Base-by-base conservation (phyloP, 176 grass and related monocot genomes). In the Puccinellia tenuiflora region DNA sequence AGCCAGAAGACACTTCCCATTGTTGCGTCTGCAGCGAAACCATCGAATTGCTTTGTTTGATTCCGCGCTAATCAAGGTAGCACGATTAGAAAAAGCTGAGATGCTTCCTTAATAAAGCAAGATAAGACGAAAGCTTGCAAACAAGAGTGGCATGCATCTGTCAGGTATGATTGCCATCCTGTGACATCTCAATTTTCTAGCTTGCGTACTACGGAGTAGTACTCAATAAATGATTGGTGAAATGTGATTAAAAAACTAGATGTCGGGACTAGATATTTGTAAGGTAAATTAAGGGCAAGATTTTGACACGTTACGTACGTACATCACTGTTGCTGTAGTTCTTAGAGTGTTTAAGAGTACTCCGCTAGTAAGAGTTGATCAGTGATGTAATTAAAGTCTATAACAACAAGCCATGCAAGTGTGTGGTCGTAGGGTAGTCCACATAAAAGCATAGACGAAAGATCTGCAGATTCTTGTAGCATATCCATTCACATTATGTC, bases 351-450 rank as follows among this genome's bases (percentile, higher is more conserved):
- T 55, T 10, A 17, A 35, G 33, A 75, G 18, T 34, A 4, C 1
- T 0, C 21, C 17, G 1, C 22, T 57, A 12, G 51, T 55, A 55
- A 22, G 21, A 5, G 25, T 61, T 61, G 25, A 16, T 29, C 0
- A 30, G 57, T 28, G 25, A 57, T 16, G 57, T 71, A 4, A 56
- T 28, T 9, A 46, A 72, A 46, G 8, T 12, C n/a, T 4, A 56
- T 10, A 24, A 51, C 4, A 56, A 56, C 8, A 56, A 24, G 9
- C 3, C 21, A 56, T 56, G 9, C 39, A 34, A 26, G 35, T 14
- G 22, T 83, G 80, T 64, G 86, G 86, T 52, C 63, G 80, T 73
- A 65, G 42, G 54, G 11, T 72, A 14, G 38, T 56, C 76, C 18
- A 15, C 28, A 26, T n/a, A 10, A 33, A 68, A 67, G 6, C 38